Percentiles rank a stretch among this genome's conserved stretches.
These are phyloP conservation scores for Andrographis paniculata DNA, from an alignment of 305 asterid genomes.

Conservation along the genomic window DNA sequence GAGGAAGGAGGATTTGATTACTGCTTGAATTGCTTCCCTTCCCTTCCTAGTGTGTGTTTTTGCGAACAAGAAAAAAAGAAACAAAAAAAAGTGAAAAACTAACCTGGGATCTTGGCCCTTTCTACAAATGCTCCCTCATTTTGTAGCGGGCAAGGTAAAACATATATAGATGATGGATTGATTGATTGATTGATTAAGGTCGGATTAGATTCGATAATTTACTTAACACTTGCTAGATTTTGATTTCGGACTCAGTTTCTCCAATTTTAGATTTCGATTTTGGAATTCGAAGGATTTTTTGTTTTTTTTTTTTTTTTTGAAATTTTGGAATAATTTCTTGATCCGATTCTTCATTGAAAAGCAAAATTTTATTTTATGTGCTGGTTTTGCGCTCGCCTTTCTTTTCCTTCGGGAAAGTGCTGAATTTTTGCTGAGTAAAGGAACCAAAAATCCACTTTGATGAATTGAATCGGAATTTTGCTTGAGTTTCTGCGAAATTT, in stretches of 20 bases:
- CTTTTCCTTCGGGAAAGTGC: conserved; percentile 17
- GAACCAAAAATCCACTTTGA: conserved; percentile 20
- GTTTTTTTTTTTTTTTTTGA: too few relatives aligned
- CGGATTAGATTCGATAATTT: conserved; percentile 16
- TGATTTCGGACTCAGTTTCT: conserved; percentile 18
- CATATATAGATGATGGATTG: too few relatives aligned
- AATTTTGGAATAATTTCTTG: conserved; percentile 17
- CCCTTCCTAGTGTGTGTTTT: conserved; percentile 10
- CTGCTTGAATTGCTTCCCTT: conserved; percentile 18
- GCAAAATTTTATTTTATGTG: conserved; percentile 1
- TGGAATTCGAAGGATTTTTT: conserved; percentile 10
- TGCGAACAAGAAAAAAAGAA: conserved; percentile 8
- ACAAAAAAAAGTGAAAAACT: conserved; percentile 9
- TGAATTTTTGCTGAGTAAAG: conserved; percentile 15
- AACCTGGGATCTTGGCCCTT: conserved; percentile 37
- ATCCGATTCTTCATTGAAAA: conserved; percentile 29
- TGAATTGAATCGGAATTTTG: conserved; percentile 27
- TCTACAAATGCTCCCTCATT: conserved; percentile 29
- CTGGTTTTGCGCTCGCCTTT: conserved; percentile 11
- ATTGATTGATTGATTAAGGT: conserved; percentile 12
- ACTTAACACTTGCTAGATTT: conserved; percentile 9
- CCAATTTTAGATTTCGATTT: conserved; percentile 11
- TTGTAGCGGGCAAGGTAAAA: conserved; percentile 31
- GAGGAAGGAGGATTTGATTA: too few relatives aligned
- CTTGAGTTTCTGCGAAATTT: too few relatives aligned